Evolutionary conservation across 139 green algal genomes (phyloP).

Genomic region (Chlorella sp.): DNA sequence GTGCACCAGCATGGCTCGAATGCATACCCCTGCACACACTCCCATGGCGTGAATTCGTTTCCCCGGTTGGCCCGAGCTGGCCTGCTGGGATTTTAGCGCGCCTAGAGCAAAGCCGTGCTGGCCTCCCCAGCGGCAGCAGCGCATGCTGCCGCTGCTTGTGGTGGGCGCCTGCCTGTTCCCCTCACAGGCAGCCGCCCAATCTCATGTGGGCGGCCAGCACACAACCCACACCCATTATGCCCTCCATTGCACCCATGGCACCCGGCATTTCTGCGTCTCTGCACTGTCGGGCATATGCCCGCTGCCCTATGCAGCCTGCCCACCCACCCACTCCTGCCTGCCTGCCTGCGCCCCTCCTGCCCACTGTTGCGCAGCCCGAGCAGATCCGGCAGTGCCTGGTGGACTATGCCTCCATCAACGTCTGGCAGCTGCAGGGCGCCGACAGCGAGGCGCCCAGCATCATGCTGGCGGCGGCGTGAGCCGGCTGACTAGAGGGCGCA

Average conservation of each 20-base stretch:
- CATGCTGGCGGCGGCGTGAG: constrained; percentile 2
- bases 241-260: too few relatives aligned
- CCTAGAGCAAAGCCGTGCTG: neutral
- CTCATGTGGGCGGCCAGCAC: neutral
- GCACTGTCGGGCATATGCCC: neutral
- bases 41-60: neutral
- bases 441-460: constrained; percentile 23
- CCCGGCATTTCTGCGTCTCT: too few relatives aligned
- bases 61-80: neutral
- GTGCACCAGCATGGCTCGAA: too few relatives aligned
- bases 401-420: constrained; percentile 57
- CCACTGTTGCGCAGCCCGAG: constrained; percentile 35
- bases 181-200: neutral
- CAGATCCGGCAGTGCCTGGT: constrained; percentile 52
- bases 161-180: neutral
- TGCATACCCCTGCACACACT: neutral
- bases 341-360: neutral
- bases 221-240: too few relatives aligned
- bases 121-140: neutral
- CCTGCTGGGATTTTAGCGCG: constrained; percentile 27
- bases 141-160: neutral
- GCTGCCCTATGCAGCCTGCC: neutral
- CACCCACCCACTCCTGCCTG: neutral
- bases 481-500: neutral
- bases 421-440: constrained; percentile 47